phyloP scores from a whole-genome alignment of 2,329 filamentous ascomycete species.

The Ophioceras dolichostomum region DNA sequence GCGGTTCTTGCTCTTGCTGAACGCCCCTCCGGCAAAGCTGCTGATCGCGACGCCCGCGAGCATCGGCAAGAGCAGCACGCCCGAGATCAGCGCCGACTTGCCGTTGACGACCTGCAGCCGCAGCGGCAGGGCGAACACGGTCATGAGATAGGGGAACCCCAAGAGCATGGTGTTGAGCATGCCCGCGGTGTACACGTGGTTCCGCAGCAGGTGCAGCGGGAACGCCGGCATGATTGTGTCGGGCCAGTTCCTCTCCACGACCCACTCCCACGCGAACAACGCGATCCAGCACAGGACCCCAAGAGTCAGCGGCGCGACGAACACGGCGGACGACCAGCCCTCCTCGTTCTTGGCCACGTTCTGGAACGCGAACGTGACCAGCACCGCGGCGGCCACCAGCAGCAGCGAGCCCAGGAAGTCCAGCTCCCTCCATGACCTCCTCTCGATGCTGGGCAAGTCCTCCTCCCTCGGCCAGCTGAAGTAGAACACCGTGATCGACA shows the following conservation, averaged over 20 bases:
- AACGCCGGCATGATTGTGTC: slow-evolving; percentile 27
- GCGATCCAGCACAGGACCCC: slow-evolving; percentile 21
- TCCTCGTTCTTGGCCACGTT: slow-evolving; percentile 24
- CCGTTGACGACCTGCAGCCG: slow-evolving; percentile 35
- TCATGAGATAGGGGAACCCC: slow-evolving; percentile 36
- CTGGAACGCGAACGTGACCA: slow-evolving; percentile 47
- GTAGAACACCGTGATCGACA: slow-evolving; percentile 33
- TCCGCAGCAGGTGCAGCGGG: slow-evolving; percentile 33
- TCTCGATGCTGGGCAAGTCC: slow-evolving; percentile 23
- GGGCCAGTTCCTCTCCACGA: slow-evolving; percentile 16
- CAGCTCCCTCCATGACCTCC: slow-evolving; percentile 33
- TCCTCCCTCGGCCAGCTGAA: slow-evolving; percentile 34
- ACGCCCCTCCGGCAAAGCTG: slow-evolving; percentile 25
- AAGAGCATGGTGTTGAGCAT: slow-evolving; percentile 32
- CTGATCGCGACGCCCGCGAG: slow-evolving; percentile 33
- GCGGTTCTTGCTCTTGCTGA: slow-evolving; percentile 28
- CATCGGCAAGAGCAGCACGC: slow-evolving; percentile 41
- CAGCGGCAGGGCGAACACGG: slow-evolving; percentile 36
- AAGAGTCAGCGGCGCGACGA: slow-evolving; percentile 26
- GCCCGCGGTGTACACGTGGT: slow-evolving; percentile 29
- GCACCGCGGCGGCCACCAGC: slow-evolving; percentile 37
- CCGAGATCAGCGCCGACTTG: slow-evolving; percentile 30
- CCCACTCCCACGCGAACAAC: slow-evolving; percentile 27
- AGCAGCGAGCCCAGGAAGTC: slow-evolving; percentile 42
- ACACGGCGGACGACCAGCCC: slow-evolving; percentile 28